Base-by-base conservation (phyloP, 1,284 basidiomycete species). In the Amylostereum areolatum region DNA sequence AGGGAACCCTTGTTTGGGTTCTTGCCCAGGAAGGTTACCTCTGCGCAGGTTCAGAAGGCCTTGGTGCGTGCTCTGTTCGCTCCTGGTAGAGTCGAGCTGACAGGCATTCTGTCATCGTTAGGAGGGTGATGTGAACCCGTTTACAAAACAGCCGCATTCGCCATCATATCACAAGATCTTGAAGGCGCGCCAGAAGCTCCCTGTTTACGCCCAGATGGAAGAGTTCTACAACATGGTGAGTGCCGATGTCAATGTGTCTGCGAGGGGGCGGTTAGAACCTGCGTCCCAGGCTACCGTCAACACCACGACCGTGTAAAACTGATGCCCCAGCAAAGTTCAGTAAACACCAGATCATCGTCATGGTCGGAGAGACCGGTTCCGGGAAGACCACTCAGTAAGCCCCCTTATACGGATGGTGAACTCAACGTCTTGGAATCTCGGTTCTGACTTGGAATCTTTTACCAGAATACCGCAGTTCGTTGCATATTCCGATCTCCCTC, bases 301-400 rank as follows among this genome's bases (percentile, higher is more conserved):
- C 49, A 50, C 47, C 47, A 54, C 57, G 56, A 53, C 52, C 30
- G 43, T 51, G 33, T 50, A 61, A 58, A 58, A 56, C 68, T 73
- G 60, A 72, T 65, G 55, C 56, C 54, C 56, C 48, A 55, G 57
- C 36, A 62, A 62, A 92, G 83, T 97, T 94, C 70, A 84, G 72
- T 53, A 73, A 83, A 58, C 83, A 93, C 70, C 94, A 97, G 71
- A 86, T 96, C 58, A 89, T 93, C 44, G 85, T 99, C 51, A 91
- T 99, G 83, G 92, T 97, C 57, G 96, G 96, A 60, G 96, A 99
- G 74, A 97, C 97, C 1, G 96, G 97, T 9, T 94, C 92, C 28
- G 97, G 96, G 49, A 99, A 99, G 74, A 98, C 97, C 2, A 98
- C 96, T 36, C 96, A 98, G 89, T 92, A 64, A 60, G 82, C 67